Evolutionary conservation across 495 filamentous ascomycete species (phyloP).

Genomic region (Daldinia decipiens): DNA sequence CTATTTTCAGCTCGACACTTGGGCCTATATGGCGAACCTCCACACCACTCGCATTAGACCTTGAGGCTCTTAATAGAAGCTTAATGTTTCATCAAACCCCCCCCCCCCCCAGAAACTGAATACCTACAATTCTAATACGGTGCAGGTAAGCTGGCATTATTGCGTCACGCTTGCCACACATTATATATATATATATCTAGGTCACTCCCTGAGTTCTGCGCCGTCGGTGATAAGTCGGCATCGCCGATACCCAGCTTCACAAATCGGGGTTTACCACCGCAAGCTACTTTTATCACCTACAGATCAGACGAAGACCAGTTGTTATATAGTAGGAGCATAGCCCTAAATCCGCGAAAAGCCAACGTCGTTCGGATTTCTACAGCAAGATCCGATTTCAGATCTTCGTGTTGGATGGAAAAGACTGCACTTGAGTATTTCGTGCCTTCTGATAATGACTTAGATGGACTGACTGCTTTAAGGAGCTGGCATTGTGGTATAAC

Average conservation of each 20-base stretch:
- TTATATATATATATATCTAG: no score
- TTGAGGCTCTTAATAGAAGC: no score
- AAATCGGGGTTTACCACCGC: neutral
- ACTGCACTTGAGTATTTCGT: neutral
- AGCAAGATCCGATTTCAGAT: neutral
- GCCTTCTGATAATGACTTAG: neutral
- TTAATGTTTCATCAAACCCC: no score
- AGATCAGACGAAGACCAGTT: neutral
- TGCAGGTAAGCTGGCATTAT: no score
- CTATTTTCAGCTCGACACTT: no score
- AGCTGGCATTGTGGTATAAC: neutral
- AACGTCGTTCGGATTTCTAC: neutral
- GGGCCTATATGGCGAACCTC: no score
- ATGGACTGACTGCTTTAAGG: neutral
- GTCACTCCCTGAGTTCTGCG: neutral
- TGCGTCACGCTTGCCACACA: no score
- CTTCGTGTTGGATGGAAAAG: neutral
- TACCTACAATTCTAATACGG: no score
- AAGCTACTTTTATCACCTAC: neutral
- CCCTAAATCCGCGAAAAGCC: neutral
- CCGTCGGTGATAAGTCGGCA: neutral
- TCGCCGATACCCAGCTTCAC: neutral
- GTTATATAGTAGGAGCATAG: neutral
- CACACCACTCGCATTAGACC: no score
- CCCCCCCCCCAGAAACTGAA: no score